Evolutionary conservation across 108 stramenopile genomes (phyloP).

Genomic region (Nitzschia palea): DNA sequence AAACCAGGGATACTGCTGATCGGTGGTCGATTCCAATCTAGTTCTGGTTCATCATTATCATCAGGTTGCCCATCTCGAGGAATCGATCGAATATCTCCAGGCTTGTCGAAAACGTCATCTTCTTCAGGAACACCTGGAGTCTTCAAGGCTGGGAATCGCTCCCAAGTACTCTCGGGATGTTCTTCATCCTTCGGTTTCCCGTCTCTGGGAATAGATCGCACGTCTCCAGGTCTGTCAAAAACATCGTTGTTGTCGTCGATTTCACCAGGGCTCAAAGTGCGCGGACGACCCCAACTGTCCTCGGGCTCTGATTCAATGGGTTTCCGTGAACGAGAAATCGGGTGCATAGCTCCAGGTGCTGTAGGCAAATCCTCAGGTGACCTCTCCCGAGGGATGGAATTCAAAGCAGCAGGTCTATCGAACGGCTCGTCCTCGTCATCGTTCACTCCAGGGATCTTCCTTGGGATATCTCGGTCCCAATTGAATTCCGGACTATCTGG

Average conservation of each 20-base stretch:
- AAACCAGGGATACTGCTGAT: too few species aligned
- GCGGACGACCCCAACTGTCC: too few species aligned
- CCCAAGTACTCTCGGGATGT: constrained; percentile 20
- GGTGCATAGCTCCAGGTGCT: too few species aligned
- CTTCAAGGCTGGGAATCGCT: constrained; percentile 2
- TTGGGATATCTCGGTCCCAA: constrained; percentile 9
- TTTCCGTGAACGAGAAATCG: too few species aligned
- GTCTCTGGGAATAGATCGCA: constrained; percentile 26
- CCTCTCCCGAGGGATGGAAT: constrained; percentile 6
- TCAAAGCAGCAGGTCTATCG: constrained; percentile 14
- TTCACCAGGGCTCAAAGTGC: too few species aligned
- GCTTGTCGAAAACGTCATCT: constrained; percentile 24
- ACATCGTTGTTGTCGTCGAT: constrained; percentile 3
- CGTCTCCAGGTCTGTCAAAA: constrained; percentile 29
- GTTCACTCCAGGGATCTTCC: constrained; percentile 6
- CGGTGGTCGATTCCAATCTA: constrained; percentile 15
- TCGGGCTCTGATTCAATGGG: too few species aligned
- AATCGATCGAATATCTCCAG: constrained; percentile 23
- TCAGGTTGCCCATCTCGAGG: constrained; percentile 34
- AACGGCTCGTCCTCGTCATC: constrained; percentile 24
- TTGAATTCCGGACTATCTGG: constrained; percentile 21
- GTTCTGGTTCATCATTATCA: constrained; percentile 21
- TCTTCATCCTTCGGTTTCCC: constrained; percentile 11
- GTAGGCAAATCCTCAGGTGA: not conserved
- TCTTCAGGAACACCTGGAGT: constrained; percentile 15